Evolutionary conservation across 2,329 filamentous ascomycete genomes (phyloP).

Genomic region (Fusarium transvaalense): DNA sequence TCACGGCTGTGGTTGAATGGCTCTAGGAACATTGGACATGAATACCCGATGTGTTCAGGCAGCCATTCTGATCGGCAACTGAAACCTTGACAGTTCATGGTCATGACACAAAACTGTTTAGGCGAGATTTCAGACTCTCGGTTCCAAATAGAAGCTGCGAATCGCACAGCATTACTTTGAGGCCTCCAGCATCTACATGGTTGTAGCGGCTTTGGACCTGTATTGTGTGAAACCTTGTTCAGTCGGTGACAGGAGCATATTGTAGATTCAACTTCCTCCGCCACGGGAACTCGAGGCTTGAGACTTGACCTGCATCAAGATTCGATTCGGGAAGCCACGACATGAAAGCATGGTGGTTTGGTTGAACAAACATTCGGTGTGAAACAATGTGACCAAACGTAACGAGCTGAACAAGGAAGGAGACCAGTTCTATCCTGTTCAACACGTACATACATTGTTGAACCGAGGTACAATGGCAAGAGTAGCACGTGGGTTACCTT

Average conservation of each 20-base stretch:
- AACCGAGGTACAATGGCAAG: background rate
- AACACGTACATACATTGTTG: background rate
- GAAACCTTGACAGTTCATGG: fast-evolving
- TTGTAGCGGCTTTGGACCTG: background rate
- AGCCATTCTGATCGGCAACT: background rate
- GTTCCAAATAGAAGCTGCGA: background rate
- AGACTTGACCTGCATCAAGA: background rate
- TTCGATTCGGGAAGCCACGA: background rate
- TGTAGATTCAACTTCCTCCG: background rate
- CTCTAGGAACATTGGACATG: background rate
- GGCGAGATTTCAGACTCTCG: too few relatives aligned
- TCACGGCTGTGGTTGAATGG: background rate
- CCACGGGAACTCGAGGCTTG: too few relatives aligned
- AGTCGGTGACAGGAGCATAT: fast-evolving
- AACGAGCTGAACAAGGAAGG: background rate
- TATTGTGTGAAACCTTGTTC: background rate
- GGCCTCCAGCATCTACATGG: background rate
- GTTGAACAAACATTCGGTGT: background rate
- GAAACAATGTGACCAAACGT: background rate
- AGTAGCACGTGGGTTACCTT: background rate
- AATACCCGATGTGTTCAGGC: background rate
- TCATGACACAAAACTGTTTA: too few relatives aligned
- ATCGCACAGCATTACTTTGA: background rate
- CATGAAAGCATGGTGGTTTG: background rate
- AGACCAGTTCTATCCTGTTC: background rate